Evolutionary conservation across 768 basidiomycete genomes (phyloP), one percentile per base, ranked within the genome.

Genomic region (Steccherinum ochraceum): DNA sequence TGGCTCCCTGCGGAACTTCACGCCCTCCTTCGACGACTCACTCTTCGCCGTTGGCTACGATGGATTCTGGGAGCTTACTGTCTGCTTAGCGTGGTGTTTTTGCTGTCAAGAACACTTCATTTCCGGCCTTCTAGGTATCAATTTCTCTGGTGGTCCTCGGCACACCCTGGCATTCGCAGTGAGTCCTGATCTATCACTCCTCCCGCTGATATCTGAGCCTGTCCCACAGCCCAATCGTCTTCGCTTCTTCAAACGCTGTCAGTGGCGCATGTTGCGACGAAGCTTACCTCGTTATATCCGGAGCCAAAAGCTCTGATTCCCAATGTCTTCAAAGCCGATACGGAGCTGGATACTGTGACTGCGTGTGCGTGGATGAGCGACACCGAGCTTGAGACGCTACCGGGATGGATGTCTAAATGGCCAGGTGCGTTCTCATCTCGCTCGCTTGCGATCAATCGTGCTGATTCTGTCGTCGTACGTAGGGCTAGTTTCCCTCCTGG

Each of bases 331-430:
- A 46, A 52, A 10, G 56, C 61, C 0, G 26, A 41, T 2, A 19
- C 46, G 10, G 52, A 58, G 12, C 44, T 54, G 0, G 50, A 56
- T 1, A 52, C 49, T 5, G 46, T 75, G 18, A 71, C 78, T 0
- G 80, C 78, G 30, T 81, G 80, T 59, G 59, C 79, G 16, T 80
- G 80, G 80, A 61, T 67, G 12, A 55, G 64, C 12, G 74, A 75
- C 44, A 48, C 45, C 12, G 62, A 63, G 2, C 18, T 80, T 13
- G 66, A 68, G 13, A 48, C 58, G 13, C 53, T 76, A 0, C 54
- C 68, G 18, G 49, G 51, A 0, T 76, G 78, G 70, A 64, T 64
- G 20, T 45, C 61, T 0, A 50, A 58, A 5, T 82, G 80, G 80
- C 61, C 67, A 49, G 80, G 77, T 75, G 56, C 40, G 57, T 46